These are phyloP conservation scores for Polytrichum formosum DNA, from an alignment of 225 moss, liverwort and hornwort genomes.

Conservation along the genomic window DNA sequence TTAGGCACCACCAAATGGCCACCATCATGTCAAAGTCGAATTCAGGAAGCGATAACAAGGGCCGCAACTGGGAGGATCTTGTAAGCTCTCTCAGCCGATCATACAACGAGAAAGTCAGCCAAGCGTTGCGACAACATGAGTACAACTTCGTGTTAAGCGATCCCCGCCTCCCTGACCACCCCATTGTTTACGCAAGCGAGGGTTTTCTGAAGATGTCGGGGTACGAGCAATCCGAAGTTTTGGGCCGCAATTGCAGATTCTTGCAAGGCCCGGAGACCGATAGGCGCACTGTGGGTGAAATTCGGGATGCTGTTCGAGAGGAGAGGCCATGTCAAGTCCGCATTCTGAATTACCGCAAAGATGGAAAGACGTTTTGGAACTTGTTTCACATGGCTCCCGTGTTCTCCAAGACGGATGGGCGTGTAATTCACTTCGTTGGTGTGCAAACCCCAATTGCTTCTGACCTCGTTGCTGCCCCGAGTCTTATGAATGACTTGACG, in stretches of 20 bases:
- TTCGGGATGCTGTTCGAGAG: constrained; percentile 75
- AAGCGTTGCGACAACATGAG: constrained; percentile 47
- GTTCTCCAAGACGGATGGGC: constrained; percentile 49
- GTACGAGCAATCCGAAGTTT: constrained; percentile 50
- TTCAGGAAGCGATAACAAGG: constrained; percentile 24
- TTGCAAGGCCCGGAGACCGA: constrained; percentile 71
- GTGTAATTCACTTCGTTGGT: constrained; percentile 68
- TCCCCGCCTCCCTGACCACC: constrained; percentile 67
- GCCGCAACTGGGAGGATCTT: constrained; percentile 35
- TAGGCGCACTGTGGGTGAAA: constrained; percentile 63
- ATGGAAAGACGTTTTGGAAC: constrained; percentile 70
- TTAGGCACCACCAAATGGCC: too few relatives aligned
- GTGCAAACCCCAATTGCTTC: constrained; percentile 63
- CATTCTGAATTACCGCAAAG: constrained; percentile 77
- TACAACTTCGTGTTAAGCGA: constrained; percentile 77
- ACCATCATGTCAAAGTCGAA: constrained; percentile 3
- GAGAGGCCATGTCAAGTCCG: constrained; percentile 65
- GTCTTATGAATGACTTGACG: not conserved
- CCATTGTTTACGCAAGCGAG: constrained; percentile 72
- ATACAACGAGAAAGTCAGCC: constrained; percentile 48
- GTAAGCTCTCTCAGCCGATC: constrained; percentile 42
- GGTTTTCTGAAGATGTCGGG: constrained; percentile 70
- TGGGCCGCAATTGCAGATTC: constrained; percentile 82
- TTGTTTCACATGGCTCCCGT: constrained; percentile 71
- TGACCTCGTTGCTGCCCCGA: constrained; percentile 3